A percentile compares a stretch with the other conserved stretches of the same genome.
phyloP scores from a whole-genome alignment of 1,284 basidiomycete genomes.

The Anthracocystis walkeri region DNA sequence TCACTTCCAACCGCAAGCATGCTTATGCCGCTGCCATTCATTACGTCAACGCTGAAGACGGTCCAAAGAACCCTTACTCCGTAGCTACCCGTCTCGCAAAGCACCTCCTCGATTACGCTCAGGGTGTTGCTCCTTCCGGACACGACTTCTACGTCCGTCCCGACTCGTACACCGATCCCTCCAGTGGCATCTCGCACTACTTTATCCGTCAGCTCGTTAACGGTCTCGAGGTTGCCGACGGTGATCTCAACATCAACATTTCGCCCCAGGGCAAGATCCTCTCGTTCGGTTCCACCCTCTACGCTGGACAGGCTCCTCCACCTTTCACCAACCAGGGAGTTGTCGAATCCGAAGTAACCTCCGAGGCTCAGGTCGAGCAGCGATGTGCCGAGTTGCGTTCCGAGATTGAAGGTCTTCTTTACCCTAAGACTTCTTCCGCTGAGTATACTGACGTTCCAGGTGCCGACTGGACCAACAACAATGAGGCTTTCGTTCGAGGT shows the following conservation, averaged over 20 bases:
- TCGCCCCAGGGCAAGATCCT: constrained; percentile 53
- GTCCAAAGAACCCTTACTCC: constrained; percentile 43
- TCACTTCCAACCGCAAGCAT: constrained; percentile 34
- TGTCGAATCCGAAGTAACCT: constrained; percentile 12
- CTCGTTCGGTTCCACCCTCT: constrained; percentile 59
- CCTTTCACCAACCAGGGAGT: constrained; percentile 52
- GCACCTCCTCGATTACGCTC: constrained; percentile 41
- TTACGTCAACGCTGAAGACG: constrained; percentile 45
- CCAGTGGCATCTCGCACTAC: constrained; percentile 55
- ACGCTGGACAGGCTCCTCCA: constrained; percentile 45
- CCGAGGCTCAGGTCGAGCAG: constrained; percentile 27
- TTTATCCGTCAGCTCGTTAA: constrained; percentile 59
- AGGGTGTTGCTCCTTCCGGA: constrained; percentile 37
- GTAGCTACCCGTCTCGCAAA: constrained; percentile 50
- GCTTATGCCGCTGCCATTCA: constrained; percentile 46
- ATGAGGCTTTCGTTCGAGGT: constrained; percentile 40
- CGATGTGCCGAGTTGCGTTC: constrained; percentile 44
- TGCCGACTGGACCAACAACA: constrained; percentile 24
- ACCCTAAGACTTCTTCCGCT: constrained; percentile 15
- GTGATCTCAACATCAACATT: constrained; percentile 58
- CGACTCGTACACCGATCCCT: constrained; percentile 59
- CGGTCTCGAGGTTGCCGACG: constrained; percentile 57
- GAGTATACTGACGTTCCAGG: constrained; percentile 32
- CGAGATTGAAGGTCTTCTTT: constrained; percentile 42
- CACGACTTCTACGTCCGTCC: constrained; percentile 56